phyloP scores from a whole-genome alignment of 2,329 filamentous ascomycete genomes.

The Xylaria polymorpha region DNA sequence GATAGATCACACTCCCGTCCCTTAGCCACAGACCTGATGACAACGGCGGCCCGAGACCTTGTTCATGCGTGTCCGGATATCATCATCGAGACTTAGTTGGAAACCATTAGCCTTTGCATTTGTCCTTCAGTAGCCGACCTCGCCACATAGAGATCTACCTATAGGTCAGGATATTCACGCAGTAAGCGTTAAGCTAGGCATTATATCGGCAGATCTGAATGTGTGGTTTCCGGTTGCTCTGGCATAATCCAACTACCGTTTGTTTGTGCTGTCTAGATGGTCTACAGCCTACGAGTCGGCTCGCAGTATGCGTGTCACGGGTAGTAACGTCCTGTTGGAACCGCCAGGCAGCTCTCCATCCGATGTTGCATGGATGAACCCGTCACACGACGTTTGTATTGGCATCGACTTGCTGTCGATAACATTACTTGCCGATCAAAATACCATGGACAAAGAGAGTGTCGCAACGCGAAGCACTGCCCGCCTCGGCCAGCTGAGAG shows the following conservation, averaged over 20 bases:
- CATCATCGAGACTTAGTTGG: slow-evolving; percentile 13
- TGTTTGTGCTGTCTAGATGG: slow-evolving; percentile 25
- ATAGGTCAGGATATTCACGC: slow-evolving; percentile 7
- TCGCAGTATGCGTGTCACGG: slow-evolving; percentile 28
- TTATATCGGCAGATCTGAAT: slow-evolving; percentile 20
- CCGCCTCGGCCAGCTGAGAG: slow-evolving; percentile 13
- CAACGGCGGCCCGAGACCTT: slow-evolving; percentile 17
- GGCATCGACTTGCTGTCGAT: slow-evolving; percentile 9
- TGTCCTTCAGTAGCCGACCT: neutral
- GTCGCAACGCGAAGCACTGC: slow-evolving; percentile 9
- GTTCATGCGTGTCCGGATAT: slow-evolving; percentile 14
- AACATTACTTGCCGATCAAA: slow-evolving; percentile 6
- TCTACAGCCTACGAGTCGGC: slow-evolving; percentile 6
- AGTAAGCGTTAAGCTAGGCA: slow-evolving; percentile 10
- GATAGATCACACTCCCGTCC: slow-evolving; percentile 14
- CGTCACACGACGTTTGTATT: slow-evolving; percentile 24
- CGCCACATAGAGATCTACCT: neutral
- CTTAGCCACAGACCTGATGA: slow-evolving; percentile 9
- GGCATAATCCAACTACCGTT: slow-evolving; percentile 24
- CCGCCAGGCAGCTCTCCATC: slow-evolving; percentile 22
- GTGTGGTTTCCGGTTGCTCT: neutral
- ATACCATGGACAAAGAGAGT: neutral
- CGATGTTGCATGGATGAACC: slow-evolving; percentile 25
- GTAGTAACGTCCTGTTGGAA: slow-evolving; percentile 18
- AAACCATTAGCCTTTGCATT: neutral